Base-by-base conservation (phyloP, 768 basidiomycete species). In the Antrodiella citrinella region DNA sequence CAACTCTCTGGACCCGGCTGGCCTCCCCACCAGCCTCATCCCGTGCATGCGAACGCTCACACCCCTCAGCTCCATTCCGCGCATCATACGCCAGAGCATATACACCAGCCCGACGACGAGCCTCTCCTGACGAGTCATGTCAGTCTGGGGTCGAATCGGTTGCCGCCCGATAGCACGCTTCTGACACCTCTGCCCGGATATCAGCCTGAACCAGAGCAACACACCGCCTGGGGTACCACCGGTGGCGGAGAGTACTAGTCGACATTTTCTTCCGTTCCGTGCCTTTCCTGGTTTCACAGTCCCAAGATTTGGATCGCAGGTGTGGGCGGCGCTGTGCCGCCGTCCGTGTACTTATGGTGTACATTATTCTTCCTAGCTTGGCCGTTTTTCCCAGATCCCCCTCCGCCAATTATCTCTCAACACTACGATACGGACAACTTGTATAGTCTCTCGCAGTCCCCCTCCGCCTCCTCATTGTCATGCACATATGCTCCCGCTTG, bases 121-220 rank as follows among this genome's bases (percentile, higher is more conserved):
- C 51, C 54, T 44, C 38, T 55, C 20, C 48, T 55, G 20, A 45
- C 54, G 38, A 35, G 18, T 26, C 54, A 51, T 39, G 54, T 52
- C 38, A 18, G 46, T 24, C 48, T 55, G 3, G 54, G 54, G 1
- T 38, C 24, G 38, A 55, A 55, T 38, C 25, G 51, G 23, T 48
- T 55, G n/a, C 54, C 54, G 47, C 44, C 47, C 23, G 35, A 55
- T 40, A 52, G 54, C 48, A 52, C 51, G 24, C 48, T 52, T 26
- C 26, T 55, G 47, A 55, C 51, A 35, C 47, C 54, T 42, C 40
- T 55, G 44, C 54, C 54, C 7, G 30, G 30, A 7, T 35, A 35
- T 15, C 7, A 35, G 30, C 30, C 30, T 35, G 30, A 35, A 15
- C 7, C 30, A 7, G 30, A 35, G 30, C 30, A 35, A 7, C 7